Evolutionary conservation across 2,329 filamentous ascomycete genomes (phyloP).

Genomic region (Sphaerulina vaccinii): DNA sequence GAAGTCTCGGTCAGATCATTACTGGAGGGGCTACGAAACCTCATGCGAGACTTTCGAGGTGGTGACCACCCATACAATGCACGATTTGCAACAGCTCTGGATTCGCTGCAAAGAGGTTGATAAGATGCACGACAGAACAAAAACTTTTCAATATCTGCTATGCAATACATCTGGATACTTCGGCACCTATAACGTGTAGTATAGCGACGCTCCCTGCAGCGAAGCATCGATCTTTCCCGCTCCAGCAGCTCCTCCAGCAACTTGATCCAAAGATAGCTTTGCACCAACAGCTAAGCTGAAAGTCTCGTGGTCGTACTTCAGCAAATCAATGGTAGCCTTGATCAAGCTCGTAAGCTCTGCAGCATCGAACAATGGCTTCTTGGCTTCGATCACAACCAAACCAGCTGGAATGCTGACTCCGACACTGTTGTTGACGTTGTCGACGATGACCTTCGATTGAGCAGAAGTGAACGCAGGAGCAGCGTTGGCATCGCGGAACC

Average conservation of each 20-base stretch:
- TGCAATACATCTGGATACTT: not conserved
- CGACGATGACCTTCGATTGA: constrained; percentile 28
- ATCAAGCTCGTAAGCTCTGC: constrained; percentile 28
- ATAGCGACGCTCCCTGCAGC: constrained; percentile 21
- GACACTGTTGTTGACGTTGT: constrained; percentile 29
- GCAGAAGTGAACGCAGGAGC: constrained; percentile 23
- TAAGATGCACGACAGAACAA: not conserved
- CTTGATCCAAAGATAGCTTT: constrained; percentile 27
- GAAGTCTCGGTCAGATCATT: constrained; percentile 12
- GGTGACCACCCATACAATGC: constrained; percentile 25
- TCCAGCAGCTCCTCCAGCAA: constrained; percentile 17
- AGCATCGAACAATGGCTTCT: constrained; percentile 30
- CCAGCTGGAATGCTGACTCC: constrained; percentile 27
- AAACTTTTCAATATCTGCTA: not conserved
- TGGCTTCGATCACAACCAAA: constrained; percentile 24
- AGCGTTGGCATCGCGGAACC: constrained; percentile 25
- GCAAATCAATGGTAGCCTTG: constrained; percentile 27
- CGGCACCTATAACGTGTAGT: constrained; percentile 14
- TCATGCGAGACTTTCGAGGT: constrained; percentile 27
- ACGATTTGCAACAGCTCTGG: constrained; percentile 21
- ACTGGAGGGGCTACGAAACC: constrained; percentile 17
- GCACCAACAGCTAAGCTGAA: constrained; percentile 26
- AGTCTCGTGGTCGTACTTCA: constrained; percentile 31
- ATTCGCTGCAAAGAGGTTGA: constrained; percentile 5
- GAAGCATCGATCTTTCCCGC: constrained; percentile 27